Evolutionary conservation across 2,329 filamentous ascomycete genomes (phyloP), one percentile per base, ranked within the genome.

Genomic region (Fusarium pininemorale): DNA sequence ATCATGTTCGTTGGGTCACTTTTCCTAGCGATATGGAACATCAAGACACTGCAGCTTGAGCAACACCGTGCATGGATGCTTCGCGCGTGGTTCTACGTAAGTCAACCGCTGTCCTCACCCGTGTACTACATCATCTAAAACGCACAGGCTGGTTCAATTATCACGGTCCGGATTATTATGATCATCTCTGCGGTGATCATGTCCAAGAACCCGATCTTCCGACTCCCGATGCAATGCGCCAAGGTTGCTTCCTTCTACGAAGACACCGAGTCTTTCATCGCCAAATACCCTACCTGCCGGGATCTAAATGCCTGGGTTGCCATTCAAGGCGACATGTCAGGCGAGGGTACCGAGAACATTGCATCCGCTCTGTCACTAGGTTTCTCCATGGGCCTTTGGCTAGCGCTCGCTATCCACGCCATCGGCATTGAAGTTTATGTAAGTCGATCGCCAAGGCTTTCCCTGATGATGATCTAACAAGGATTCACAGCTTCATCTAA

Each of bases 21-120:
- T 18, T 70, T 77, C 0, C 69, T 91, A 41, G 86, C 89, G 2
- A 85, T 85, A 37, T 82, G 86, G 77, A 91, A 90, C 67, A 86
- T 92, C 78, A 90, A 88, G 78, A 81, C 83, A 3, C 77, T 91
- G 6, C 89, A 91, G 75, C 89, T 92, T 51, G 88, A 91, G 44
- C 86, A 91, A 74, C 90, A 91, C 66, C 84, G 90, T 1, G 87
- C 87, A 9, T 91, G 89, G 89, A 91, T 91, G 89, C 77, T 91
- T 24, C 79, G 90, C 1, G 58, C 69, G 7, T 72, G 69, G 69
- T 72, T 72, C 26, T 72, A 69, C 7, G 68, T 72, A 51, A 30
- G 24, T 24, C 24, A 24, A 24, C 24, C 24, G 24, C 24, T 24
- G 24, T 24, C 24, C 24, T 24, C 24, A 24, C 24, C 2, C 3